Evolutionary conservation across 2,329 filamentous ascomycete genomes (phyloP), one percentile per base, ranked within the genome.

Genomic region (Septoria petroselini): DNA sequence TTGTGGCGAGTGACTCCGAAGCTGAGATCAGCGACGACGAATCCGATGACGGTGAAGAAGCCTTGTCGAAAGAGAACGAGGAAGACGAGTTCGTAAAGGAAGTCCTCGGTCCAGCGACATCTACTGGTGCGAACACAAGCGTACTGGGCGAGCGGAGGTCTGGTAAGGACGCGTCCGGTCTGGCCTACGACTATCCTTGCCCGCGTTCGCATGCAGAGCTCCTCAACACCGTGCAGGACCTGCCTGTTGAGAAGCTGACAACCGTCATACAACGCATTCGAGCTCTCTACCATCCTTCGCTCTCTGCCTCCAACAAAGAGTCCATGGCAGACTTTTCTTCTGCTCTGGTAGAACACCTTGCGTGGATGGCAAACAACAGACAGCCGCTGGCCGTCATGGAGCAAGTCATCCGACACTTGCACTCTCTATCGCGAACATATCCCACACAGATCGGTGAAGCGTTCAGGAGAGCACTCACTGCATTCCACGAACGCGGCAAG

Each of bases 391-490:
- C 77, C 0, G 76, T 87, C 1, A 67, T 94, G 12, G 93, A 98
- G 68, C 85, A 80, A 44, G 70, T 96, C 11, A 83, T 91, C 51
- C 86, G 93, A 40, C 93, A 98, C 69, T 77, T 95, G 18, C 94
- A 98, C 71, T 97, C 91, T 2, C 76, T 98, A 47, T 86, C 91
- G 3, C 91, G 95, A 66, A 86, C 82, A 41, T 94, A 90, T 61
- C 83, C 91, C 0, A 75, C 87, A 30, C 84, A 85, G 48, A 87
- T 95, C 48, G 84, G 85, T 18, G 82, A 80, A 52, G 83, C 83
- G 7, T 95, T 95, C 68, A 83, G 91, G 18, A 70, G 77, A n/a
- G 84, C 87, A 57, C 76, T 98, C 17, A 73, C 76, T 52, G 66
- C 70, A 18, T 72, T 84, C 27, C 72, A 79, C 33, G 68, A 76